A percentile compares a stretch with the other conserved stretches of the same genome.
Evolutionary conservation across 371 early-diverging fungal genomes (phyloP).

Genomic region (Fennellomyces sp.): DNA sequence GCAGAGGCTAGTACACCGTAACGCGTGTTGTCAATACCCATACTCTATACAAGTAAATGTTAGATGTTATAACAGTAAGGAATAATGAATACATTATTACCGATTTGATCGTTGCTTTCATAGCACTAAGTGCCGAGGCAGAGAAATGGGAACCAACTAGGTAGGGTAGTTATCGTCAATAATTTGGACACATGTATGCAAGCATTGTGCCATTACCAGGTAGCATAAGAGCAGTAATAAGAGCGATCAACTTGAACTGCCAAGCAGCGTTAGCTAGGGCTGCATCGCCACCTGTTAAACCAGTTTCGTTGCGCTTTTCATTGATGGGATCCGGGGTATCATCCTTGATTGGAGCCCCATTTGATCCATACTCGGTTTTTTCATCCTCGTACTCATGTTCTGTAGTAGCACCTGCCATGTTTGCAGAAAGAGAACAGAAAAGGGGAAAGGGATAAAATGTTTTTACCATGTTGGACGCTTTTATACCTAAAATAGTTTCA

Average conservation of each 20-base stretch:
- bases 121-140: conserved; percentile 29
- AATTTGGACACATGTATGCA: not conserved
- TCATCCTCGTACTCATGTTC: not conserved
- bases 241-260: conserved; percentile 26
- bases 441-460: not conserved
- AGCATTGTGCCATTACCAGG: conserved; percentile 17
- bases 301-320: conserved; percentile 1
- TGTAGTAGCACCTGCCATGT: not conserved
- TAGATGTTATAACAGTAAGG: too few species aligned
- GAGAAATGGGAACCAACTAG: conserved; percentile 40
- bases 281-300: conserved; percentile 16
- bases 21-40: conserved; percentile 49
- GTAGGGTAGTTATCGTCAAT: too few species aligned
- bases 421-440: not conserved
- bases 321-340: not conserved
- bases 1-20: conserved; percentile 56
- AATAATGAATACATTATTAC: too few species aligned
- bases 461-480: not conserved
- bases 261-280: conserved; percentile 26
- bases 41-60: conserved; percentile 17
- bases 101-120: conserved; percentile 26
- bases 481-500: conserved; percentile 1
- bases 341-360: not conserved
- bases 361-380: not conserved
- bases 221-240: conserved; percentile 25